A percentile compares a stretch with the other conserved stretches of the same genome.
Evolutionary conservation across 139 green algal species (phyloP).

Genomic region (Astrephomene gubernaculifera): DNA sequence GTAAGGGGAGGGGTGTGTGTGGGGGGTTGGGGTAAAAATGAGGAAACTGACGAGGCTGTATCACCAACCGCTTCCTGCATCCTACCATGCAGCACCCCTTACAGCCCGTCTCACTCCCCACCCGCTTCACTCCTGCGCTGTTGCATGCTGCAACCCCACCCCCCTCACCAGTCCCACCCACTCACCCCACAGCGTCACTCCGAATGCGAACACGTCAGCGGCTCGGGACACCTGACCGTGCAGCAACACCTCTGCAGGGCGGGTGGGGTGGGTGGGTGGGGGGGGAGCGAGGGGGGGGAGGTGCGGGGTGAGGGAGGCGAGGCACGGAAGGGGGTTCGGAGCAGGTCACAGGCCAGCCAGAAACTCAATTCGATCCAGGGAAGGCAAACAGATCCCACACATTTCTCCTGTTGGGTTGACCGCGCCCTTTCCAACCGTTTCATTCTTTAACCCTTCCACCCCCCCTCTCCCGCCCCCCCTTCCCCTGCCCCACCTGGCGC

Average conservation of each 20-base stretch:
- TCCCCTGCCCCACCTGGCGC: neutral
- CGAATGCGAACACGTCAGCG: slow-evolving; percentile 64
- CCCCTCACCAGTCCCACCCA: neutral
- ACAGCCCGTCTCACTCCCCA: too few relatives aligned
- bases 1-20: neutral
- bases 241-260: slow-evolving; percentile 59
- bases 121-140: neutral
- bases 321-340: too few relatives aligned
- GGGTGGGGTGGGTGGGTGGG: neutral
- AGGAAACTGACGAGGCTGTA: too few relatives aligned
- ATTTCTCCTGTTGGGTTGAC: too few relatives aligned
- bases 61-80: too few relatives aligned
- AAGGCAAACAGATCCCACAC: too few relatives aligned
- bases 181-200: slow-evolving; percentile 54
- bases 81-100: too few relatives aligned
- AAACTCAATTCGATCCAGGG: too few relatives aligned
- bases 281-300: neutral
- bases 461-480: neutral
- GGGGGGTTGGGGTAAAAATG: too few relatives aligned
- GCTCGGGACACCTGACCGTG: slow-evolving; percentile 64
- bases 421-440: too few relatives aligned
- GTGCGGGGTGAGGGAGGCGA: neutral
- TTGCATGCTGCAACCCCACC: neutral
- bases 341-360: too few relatives aligned
- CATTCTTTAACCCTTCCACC: too few relatives aligned